These are phyloP conservation scores for Sutorius australiensis DNA, from an alignment of 768 basidiomycete species.

Conservation along the genomic window DNA sequence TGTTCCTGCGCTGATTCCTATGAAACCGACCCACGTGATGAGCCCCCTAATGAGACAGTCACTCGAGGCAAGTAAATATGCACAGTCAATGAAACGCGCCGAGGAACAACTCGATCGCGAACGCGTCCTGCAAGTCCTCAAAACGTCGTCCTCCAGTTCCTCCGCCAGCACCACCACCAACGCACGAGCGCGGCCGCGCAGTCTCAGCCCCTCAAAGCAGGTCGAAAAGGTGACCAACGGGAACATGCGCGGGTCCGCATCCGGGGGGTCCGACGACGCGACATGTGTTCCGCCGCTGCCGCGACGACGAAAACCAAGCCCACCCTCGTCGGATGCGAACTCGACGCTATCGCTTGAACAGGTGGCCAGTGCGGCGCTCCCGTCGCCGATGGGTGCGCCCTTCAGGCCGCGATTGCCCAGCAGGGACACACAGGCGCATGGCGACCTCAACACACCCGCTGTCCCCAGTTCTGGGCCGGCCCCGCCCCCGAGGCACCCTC, in stretches of 20 bases:
- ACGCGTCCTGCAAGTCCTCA: conserved; percentile 66
- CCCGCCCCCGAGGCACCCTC: conserved; percentile 54
- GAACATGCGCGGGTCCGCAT: neutral
- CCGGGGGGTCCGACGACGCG: conserved; percentile 20
- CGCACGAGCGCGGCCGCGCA: conserved; percentile 27
- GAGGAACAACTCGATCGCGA: conserved; percentile 68
- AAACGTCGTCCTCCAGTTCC: conserved; percentile 46
- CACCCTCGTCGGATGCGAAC: conserved; percentile 32
- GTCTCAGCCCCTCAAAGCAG: conserved; percentile 30
- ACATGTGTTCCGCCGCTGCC: conserved; percentile 33
- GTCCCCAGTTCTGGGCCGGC: conserved; percentile 27
- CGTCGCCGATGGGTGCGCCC: conserved; percentile 6
- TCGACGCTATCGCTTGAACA: conserved; percentile 39
- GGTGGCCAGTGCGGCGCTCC: conserved; percentile 38
- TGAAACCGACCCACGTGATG: conserved; percentile 43
- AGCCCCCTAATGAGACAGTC: conserved; percentile 70
- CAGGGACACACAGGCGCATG: conserved; percentile 12
- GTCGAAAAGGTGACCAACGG: conserved; percentile 3
- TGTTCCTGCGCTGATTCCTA: conserved; percentile 22
- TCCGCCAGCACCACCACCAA: conserved; percentile 9
- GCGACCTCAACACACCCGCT: neutral
- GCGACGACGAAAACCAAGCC: conserved; percentile 34
- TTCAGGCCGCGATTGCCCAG: conserved; percentile 25
- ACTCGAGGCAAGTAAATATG: conserved; percentile 68
- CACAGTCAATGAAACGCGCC: conserved; percentile 63